These are phyloP conservation scores for Arthrobotrys iridis DNA, from an alignment of 2,329 filamentous ascomycete genomes.

Conservation along the genomic window DNA sequence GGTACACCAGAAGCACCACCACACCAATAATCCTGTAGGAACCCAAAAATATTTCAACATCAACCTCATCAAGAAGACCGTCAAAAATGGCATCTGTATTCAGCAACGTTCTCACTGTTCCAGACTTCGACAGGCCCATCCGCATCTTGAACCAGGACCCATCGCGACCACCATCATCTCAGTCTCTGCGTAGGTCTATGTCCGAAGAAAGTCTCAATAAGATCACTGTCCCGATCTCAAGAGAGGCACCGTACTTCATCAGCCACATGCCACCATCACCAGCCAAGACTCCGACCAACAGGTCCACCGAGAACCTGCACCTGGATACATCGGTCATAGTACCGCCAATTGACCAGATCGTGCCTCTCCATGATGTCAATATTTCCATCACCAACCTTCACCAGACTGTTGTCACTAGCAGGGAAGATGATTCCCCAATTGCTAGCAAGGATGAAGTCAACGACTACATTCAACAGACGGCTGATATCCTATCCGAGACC, in stretches of 20 bases:
- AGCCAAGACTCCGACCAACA: constrained; percentile 40
- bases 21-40: no score
- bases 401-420: neutral
- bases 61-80: neutral
- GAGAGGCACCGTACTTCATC: constrained; percentile 35
- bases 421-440: constrained; percentile 30
- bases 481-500: constrained; percentile 45
- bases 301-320: constrained; percentile 26
- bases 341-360: constrained; percentile 12
- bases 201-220: constrained; percentile 48
- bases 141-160: constrained; percentile 32
- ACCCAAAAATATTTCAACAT: neutral
- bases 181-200: constrained; percentile 44
- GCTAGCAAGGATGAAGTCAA: constrained; percentile 37
- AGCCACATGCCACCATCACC: constrained; percentile 48
- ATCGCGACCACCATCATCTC: constrained; percentile 44
- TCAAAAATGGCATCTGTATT: constrained; percentile 28
- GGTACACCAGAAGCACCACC: neutral
- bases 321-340: neutral
- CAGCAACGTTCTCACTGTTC: constrained; percentile 25
- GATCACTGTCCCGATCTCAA: constrained; percentile 31
- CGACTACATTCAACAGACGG: constrained; percentile 49
- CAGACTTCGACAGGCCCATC: constrained; percentile 46
- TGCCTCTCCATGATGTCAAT: constrained; percentile 35
- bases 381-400: constrained; percentile 42